Conservation (phyloP, 768 basidiomycete species). For the Amyloporia xantha region DNA sequence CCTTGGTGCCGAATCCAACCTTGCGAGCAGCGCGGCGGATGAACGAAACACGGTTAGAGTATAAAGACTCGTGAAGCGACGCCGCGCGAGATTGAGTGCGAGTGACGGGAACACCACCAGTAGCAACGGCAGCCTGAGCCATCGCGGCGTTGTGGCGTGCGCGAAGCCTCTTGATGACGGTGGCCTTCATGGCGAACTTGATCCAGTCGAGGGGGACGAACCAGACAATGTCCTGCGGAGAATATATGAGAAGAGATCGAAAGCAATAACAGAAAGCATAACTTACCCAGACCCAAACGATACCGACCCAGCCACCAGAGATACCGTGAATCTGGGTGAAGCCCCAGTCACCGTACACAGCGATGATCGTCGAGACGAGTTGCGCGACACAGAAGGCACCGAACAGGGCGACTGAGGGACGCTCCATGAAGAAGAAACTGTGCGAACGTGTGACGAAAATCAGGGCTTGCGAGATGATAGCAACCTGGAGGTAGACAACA, state of each 20-base stretch:
- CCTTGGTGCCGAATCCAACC: slow-evolving; percentile 81
- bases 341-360: slow-evolving; percentile 88
- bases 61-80: slow-evolving; percentile 85
- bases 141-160: slow-evolving; percentile 44
- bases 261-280: not conserved
- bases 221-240: slow-evolving; percentile 82
- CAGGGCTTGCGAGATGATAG: slow-evolving; percentile 97
- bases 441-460: slow-evolving; percentile 96
- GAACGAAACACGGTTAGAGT: slow-evolving; percentile 94
- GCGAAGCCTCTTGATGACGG: slow-evolving; percentile 81
- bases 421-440: slow-evolving; percentile 95
- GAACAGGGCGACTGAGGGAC: slow-evolving; percentile 84
- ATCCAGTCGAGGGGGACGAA: slow-evolving; percentile 93
- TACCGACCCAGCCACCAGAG: slow-evolving; percentile 94
- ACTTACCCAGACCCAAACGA: slow-evolving; percentile 93
- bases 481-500: slow-evolving; percentile 93
- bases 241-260: slow-evolving; percentile 11
- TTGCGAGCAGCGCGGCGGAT: slow-evolving; percentile 82
- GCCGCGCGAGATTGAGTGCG: slow-evolving; percentile 88
- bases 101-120: slow-evolving; percentile 63
- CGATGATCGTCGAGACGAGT: slow-evolving; percentile 92
- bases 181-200: slow-evolving; percentile 96
- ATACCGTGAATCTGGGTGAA: slow-evolving; percentile 80
- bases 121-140: slow-evolving; percentile 27
- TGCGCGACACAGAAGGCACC: slow-evolving; percentile 90